Conservation (phyloP, 257 asterid genomes). For the Mitragyna speciosa region DNA sequence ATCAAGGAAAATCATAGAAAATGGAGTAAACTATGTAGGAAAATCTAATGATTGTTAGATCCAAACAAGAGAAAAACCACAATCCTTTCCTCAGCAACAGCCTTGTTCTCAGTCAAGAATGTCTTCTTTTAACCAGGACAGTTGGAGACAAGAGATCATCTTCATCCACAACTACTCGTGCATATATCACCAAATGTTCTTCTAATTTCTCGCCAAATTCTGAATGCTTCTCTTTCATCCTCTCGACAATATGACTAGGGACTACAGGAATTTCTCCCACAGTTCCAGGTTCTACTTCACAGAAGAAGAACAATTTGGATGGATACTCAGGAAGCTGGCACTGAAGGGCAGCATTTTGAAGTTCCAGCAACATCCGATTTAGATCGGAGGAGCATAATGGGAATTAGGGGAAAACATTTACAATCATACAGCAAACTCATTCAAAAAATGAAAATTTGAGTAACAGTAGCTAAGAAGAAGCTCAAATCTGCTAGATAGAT, state of each 20-base stretch:
- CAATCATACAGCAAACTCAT: too few relatives aligned
- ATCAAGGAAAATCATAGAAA: too few relatives aligned
- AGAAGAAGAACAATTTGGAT: slow-evolving; percentile 77
- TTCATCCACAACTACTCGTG: slow-evolving; percentile 69
- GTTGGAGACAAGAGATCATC: slow-evolving; percentile 86
- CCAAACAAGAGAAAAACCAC: slow-evolving; percentile 6
- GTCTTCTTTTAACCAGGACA: slow-evolving; percentile 92
- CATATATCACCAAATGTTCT: slow-evolving; percentile 61
- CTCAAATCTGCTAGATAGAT: too few relatives aligned
- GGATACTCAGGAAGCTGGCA: slow-evolving; percentile 81
- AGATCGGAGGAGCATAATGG: too few relatives aligned
- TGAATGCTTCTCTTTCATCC: slow-evolving; percentile 65
- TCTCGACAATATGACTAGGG: slow-evolving; percentile 67
- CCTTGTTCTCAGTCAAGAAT: slow-evolving; percentile 65
- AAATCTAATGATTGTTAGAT: background rate
- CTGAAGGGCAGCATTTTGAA: background rate
- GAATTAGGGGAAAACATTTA: too few relatives aligned
- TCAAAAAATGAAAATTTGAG: too few relatives aligned
- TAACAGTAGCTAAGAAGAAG: too few relatives aligned
- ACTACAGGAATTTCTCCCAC: slow-evolving; percentile 94
- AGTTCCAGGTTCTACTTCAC: slow-evolving; percentile 72
- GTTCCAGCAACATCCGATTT: background rate
- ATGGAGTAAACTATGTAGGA: too few relatives aligned
- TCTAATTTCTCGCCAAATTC: slow-evolving; percentile 74
- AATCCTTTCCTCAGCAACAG: slow-evolving; percentile 84